A percentile compares a stretch with the other conserved stretches of the same genome.
Evolutionary conservation across 192 early-diverging fungal species (phyloP).

Genomic region (Rhizoclosmatium sp.): DNA sequence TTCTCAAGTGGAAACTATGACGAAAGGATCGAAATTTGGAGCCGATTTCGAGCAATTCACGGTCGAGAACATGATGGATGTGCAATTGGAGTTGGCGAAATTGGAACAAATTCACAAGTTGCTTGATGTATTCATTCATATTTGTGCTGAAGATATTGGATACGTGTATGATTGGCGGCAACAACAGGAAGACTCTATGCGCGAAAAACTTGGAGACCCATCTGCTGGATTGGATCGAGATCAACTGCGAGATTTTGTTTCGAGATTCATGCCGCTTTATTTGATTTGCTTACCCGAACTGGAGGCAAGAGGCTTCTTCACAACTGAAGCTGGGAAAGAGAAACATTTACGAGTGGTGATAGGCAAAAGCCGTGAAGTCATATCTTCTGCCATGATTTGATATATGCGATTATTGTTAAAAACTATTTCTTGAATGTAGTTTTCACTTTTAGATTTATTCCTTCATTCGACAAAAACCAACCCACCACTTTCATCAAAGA

Average conservation of each 20-base stretch:
- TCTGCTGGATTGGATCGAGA: slow-evolving; percentile 70
- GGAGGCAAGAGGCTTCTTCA: not conserved
- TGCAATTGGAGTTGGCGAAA: not conserved
- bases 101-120: slow-evolving; percentile 56
- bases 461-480: slow-evolving; percentile 4
- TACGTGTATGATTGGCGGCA: slow-evolving; percentile 86
- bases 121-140: slow-evolving; percentile 80
- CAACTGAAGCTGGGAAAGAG: not conserved
- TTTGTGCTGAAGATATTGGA: slow-evolving; percentile 65
- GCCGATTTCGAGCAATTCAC: slow-evolving; percentile 32
- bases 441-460: not conserved
- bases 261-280: slow-evolving; percentile 90
- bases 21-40: slow-evolving; percentile 9
- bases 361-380: not conserved
- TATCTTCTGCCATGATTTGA: not conserved
- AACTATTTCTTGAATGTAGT: not conserved
- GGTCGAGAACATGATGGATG: slow-evolving; percentile 47
- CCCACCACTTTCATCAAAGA: slow-evolving; percentile 13
- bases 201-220: slow-evolving; percentile 23
- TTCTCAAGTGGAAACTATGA: not conserved
- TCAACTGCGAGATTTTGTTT: slow-evolving; percentile 85
- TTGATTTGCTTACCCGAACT: slow-evolving; percentile 32
- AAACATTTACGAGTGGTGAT: not conserved
- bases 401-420: not conserved
- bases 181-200: slow-evolving; percentile 81